Conservation (phyloP, 306 rosid genomes). For the Senna siamea region DNA sequence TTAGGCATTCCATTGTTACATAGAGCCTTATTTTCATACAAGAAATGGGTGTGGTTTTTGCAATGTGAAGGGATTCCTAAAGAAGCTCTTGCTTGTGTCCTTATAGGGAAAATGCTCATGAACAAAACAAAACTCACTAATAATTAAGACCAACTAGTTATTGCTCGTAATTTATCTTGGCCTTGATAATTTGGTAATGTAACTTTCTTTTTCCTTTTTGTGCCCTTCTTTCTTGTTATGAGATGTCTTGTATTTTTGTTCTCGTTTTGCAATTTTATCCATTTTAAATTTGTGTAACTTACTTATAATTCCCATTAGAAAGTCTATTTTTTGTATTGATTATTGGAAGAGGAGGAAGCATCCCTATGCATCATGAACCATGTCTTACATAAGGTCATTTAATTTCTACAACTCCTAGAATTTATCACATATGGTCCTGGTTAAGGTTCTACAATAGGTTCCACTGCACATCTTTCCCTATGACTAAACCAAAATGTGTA, state of each 20-base stretch:
- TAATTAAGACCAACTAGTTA: neutral
- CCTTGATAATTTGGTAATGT: neutral
- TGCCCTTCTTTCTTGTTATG: neutral
- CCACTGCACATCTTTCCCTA: too few relatives aligned
- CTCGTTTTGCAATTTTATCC: neutral
- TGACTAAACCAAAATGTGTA: too few relatives aligned
- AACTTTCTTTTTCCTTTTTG: neutral
- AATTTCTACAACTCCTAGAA: too few relatives aligned
- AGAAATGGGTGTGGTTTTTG: slow-evolving; percentile 90
- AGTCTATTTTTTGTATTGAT: too few relatives aligned
- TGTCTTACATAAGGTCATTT: too few relatives aligned
- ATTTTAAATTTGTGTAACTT: too few relatives aligned
- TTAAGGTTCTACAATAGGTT: too few relatives aligned
- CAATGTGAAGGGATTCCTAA: slow-evolving; percentile 50
- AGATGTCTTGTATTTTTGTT: neutral
- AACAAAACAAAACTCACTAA: slow-evolving; percentile 24
- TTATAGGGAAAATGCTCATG: slow-evolving; percentile 37
- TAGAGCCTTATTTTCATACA: slow-evolving; percentile 82
- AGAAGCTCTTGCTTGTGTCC: slow-evolving; percentile 63
- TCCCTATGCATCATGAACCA: too few relatives aligned
- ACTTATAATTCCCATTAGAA: too few relatives aligned
- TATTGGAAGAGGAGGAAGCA: too few relatives aligned
- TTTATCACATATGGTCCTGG: too few relatives aligned
- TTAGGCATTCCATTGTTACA: slow-evolving; percentile 93
- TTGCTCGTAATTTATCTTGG: too few relatives aligned